Evolutionary conservation across 345 rosid species (phyloP), one percentile per base, ranked within the genome.

Genomic region (Leavenworthia alabamica): DNA sequence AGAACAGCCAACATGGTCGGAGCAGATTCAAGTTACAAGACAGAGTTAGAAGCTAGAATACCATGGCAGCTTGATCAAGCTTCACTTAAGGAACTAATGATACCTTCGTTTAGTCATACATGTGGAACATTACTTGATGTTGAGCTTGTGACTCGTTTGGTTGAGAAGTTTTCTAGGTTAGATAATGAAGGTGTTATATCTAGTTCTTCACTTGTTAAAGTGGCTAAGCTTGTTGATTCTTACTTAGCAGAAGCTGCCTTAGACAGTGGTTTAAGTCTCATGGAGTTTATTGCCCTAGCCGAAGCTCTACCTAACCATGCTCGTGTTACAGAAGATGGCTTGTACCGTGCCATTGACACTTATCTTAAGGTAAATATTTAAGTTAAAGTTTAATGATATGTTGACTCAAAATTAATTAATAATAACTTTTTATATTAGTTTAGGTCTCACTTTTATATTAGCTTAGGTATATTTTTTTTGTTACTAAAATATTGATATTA

Each of bases 21-120:
- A 0, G 90, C 70, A 4, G 95, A 85, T 53, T 62, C 78, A 1
- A 16, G 36, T 3, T 86, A 79, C 71, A 76, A 72, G 39, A 71
- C 56, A 0, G 96, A 92, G 85, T 80, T 92, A 0, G 98, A 92
- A 77, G 78, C 56, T 56, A 74, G 86, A 77, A 70, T 85, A 22
- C 78, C 95, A 4, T 80, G 86, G 96, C 95, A 86, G 61, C 83
- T 92, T 0, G 98, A 92, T 56, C 86, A 81, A 56, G 95, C 98
- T 43, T 84, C 95, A 0, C 56, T 92, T 35, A 86, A 83, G 62
- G 98, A 92, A 75, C 32, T 92, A 7, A 72, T 92, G 98, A 85
- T 92, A 64, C 98, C 98, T 1, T 89, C 95, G 6, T 92, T 92
- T 5, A 89, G 95, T 66, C 96, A 89, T 71, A 83, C 85, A 3